Base-by-base conservation (phyloP, 106 monocot genomes). In the Platanthera zijinensis region DNA sequence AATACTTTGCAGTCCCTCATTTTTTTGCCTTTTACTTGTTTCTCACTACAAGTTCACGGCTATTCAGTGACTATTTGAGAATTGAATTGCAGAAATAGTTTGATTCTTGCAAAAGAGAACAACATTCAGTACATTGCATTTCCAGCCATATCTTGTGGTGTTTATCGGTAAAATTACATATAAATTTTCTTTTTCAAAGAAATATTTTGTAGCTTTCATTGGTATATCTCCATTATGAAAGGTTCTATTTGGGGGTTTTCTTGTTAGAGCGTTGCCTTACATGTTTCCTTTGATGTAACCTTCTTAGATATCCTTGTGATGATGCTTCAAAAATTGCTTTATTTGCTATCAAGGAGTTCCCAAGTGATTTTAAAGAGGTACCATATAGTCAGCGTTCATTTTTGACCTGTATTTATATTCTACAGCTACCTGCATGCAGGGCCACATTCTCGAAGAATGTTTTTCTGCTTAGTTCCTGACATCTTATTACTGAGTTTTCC, bases 61-160 rank as follows among this genome's bases (percentile, higher is more conserved):
- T 69, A 22, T 53, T 78, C 48, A 56, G 45, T 66, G 52, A 14
- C 14, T 2, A 10, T 59, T 21, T 64, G 53, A 53, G 57, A 4
- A 5, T 63, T 68, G 69, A 18, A 66, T 77, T 86, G 71, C 90
- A 97, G 97, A 83, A 94, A 85, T 73, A 88, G 86, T 76, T 84
- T 94, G 78, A 84, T 39, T 82, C 78, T 97, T 72, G 97, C 93
- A 53, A 97, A 94, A 86, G 93, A 91, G 77, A 94, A 91, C 72
- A 80, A 75, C 72, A 88, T 97, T 79, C 75, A 88, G 70, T 97
- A 94, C 79, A 91, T 97, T 78, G 94, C 97, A 75, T 97, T 97
- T 64, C 97, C 97, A 67, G 89, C 97, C 72, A 91, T 97, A 85
- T 94, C 97, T 28, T 97, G 97, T 81, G 97, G 97, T 78, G 86